Evolutionary conservation across 1,284 basidiomycete genomes (phyloP).

Genomic region (Tilletia horrida): DNA sequence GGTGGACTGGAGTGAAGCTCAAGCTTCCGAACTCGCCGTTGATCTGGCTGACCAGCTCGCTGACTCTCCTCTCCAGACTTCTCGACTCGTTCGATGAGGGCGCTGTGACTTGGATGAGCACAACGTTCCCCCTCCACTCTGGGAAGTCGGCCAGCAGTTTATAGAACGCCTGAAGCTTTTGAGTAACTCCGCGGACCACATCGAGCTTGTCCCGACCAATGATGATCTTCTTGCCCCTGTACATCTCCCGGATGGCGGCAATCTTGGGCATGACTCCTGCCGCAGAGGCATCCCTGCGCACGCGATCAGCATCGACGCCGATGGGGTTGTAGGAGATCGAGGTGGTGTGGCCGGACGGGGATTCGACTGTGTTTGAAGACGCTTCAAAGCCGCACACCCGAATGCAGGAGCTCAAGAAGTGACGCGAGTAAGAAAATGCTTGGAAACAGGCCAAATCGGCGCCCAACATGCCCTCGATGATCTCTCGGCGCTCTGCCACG

Average conservation of each 20-base stretch:
- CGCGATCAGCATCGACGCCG: constrained; percentile 90
- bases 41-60: constrained; percentile 91
- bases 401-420: constrained; percentile 90
- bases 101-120: constrained; percentile 77
- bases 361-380: constrained; percentile 72
- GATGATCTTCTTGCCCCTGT: constrained; percentile 97
- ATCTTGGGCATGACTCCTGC: constrained; percentile 85
- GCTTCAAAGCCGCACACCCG: constrained; percentile 94
- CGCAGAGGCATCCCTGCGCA: constrained; percentile 73
- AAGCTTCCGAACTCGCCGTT: constrained; percentile 93
- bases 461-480: constrained; percentile 95
- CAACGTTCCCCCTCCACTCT: constrained; percentile 85
- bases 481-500: constrained; percentile 68
- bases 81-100: constrained; percentile 91
- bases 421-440: constrained; percentile 91
- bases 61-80: constrained; percentile 87
- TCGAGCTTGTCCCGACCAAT: constrained; percentile 98
- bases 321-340: constrained; percentile 88
- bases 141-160: constrained; percentile 90
- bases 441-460: constrained; percentile 95
- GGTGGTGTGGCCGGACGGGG: constrained; percentile 81
- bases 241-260: constrained; percentile 75
- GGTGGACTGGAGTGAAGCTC: constrained; percentile 97
- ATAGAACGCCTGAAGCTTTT: constrained; percentile 95
- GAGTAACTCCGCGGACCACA: constrained; percentile 92